Percentiles rank a stretch among this genome's conserved stretches.
phyloP scores from a whole-genome alignment of 768 basidiomycete genomes.

The Russula brevipes region DNA sequence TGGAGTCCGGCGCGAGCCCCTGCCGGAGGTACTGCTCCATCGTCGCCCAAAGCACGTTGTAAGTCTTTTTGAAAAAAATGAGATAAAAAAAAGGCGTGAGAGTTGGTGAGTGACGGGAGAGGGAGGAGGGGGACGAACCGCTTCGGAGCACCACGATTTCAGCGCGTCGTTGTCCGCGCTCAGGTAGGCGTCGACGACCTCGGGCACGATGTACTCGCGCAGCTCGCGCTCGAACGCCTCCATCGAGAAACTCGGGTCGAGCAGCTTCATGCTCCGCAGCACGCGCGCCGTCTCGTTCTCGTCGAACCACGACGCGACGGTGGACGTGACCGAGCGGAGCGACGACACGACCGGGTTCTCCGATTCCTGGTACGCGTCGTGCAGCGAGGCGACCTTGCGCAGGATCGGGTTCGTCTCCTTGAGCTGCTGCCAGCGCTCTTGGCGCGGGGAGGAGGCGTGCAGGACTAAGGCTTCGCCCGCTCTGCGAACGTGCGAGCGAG shows the following conservation, averaged over 20 bases:
- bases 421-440: conserved; percentile 74
- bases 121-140: conserved; percentile 53
- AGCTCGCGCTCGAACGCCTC: conserved; percentile 87
- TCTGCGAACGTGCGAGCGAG: conserved; percentile 36
- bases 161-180: conserved; percentile 84
- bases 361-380: conserved; percentile 80
- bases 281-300: conserved; percentile 99
- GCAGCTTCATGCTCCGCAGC: conserved; percentile 72
- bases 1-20: conserved; percentile 87
- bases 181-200: conserved; percentile 94
- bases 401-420: conserved; percentile 79
- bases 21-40: conserved; percentile 92
- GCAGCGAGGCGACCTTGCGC: conserved; percentile 50
- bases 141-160: conserved; percentile 91
- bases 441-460: conserved; percentile 73
- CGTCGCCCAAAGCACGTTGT: conserved; percentile 97
- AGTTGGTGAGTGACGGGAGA: too few relatives aligned
- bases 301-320: conserved; percentile 87
- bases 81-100: background rate
- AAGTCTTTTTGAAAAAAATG: conserved; percentile 56
- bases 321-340: conserved; percentile 76
- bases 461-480: conserved; percentile 83
- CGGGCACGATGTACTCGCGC: conserved; percentile 95
- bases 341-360: conserved; percentile 85
- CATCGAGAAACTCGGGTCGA: conserved; percentile 83